Percentiles rank a stretch among this genome's conserved stretches.
Evolutionary conservation across 805 yeast genomes (phyloP).

Genomic region (Ogataea pilisensis): DNA sequence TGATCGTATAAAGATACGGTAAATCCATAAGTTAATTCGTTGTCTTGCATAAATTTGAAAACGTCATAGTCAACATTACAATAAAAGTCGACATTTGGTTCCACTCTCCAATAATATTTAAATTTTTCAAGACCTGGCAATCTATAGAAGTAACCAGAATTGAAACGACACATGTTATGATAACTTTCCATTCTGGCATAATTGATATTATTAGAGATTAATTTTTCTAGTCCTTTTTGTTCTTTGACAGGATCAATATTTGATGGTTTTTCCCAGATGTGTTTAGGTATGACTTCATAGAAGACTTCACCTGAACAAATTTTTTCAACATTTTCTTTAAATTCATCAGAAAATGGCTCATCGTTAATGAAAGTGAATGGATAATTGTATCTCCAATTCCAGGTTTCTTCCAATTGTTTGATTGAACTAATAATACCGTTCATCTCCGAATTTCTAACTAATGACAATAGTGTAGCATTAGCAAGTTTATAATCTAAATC

Average conservation of each 20-base stretch:
- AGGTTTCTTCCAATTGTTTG: conserved; percentile 52
- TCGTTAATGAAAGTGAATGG: conserved; percentile 79
- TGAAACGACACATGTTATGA: conserved; percentile 89
- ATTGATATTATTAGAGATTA: conserved; percentile 46
- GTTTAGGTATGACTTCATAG: conserved; percentile 31
- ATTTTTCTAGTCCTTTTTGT: conserved; percentile 18
- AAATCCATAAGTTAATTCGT: conserved; percentile 70
- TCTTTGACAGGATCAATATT: conserved; percentile 41
- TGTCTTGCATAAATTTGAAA: conserved; percentile 76
- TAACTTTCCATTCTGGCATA: conserved; percentile 75
- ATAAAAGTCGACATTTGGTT: conserved; percentile 69
- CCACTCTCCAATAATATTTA: conserved; percentile 92
- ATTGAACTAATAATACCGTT: conserved; percentile 48
- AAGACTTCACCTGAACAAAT: conserved; percentile 30
- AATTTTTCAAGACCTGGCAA: conserved; percentile 62
- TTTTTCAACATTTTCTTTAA: conserved; percentile 43
- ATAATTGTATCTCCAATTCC: conserved; percentile 63
- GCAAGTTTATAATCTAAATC: conserved; percentile 33
- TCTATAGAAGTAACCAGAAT: conserved; percentile 79
- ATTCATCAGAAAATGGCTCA: conserved; percentile 53
- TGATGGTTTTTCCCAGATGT: conserved; percentile 60
- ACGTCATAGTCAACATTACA: conserved; percentile 80
- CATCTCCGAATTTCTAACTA: conserved; percentile 65
- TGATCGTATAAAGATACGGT: conserved; percentile 68
- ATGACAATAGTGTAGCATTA: conserved; percentile 66